These are phyloP conservation scores for Omphalotus olearius DNA, from an alignment of 1,284 basidiomycete species.

Conservation along the genomic window DNA sequence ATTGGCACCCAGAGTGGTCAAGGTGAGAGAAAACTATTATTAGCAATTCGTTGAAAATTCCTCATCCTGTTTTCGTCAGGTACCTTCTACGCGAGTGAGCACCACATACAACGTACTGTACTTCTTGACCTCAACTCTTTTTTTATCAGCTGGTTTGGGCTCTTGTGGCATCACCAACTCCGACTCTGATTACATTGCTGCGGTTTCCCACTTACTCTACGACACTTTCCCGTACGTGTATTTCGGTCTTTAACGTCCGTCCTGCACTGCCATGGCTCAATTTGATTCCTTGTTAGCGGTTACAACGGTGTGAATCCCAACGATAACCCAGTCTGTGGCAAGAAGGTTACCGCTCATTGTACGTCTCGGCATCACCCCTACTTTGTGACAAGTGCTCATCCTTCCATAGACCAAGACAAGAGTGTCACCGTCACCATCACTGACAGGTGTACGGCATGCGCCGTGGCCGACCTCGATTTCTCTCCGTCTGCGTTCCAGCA, in stretches of 20 bases:
- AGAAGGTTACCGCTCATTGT: slow-evolving; percentile 43
- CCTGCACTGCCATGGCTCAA: slow-evolving; percentile 12
- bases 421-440: slow-evolving; percentile 44
- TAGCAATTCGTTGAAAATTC: neutral
- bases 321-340: slow-evolving; percentile 57
- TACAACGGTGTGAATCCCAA: slow-evolving; percentile 55
- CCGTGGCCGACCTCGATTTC: slow-evolving; percentile 43
- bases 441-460: slow-evolving; percentile 62
- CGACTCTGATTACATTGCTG: slow-evolving; percentile 53
- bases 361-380: slow-evolving; percentile 20
- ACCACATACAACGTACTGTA: neutral
- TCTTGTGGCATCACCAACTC: slow-evolving; percentile 64
- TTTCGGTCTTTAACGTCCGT: neutral
- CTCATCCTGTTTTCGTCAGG: slow-evolving; percentile 25
- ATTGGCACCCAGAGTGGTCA: slow-evolving; percentile 46
- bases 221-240: slow-evolving; percentile 61
- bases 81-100: slow-evolving; percentile 48
- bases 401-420: slow-evolving; percentile 44
- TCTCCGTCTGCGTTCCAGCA: slow-evolving; percentile 8
- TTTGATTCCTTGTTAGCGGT: slow-evolving; percentile 30
- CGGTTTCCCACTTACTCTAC: slow-evolving; percentile 55
- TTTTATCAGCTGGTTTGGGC: slow-evolving; percentile 48
- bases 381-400: neutral
- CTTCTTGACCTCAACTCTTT: slow-evolving; percentile 3
- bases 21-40: slow-evolving; percentile 28